Percentiles rank a stretch among this genome's conserved stretches.
These are phyloP conservation scores for Coriolopsis trogii DNA, from an alignment of 1,284 basidiomycete genomes.

Conservation along the genomic window DNA sequence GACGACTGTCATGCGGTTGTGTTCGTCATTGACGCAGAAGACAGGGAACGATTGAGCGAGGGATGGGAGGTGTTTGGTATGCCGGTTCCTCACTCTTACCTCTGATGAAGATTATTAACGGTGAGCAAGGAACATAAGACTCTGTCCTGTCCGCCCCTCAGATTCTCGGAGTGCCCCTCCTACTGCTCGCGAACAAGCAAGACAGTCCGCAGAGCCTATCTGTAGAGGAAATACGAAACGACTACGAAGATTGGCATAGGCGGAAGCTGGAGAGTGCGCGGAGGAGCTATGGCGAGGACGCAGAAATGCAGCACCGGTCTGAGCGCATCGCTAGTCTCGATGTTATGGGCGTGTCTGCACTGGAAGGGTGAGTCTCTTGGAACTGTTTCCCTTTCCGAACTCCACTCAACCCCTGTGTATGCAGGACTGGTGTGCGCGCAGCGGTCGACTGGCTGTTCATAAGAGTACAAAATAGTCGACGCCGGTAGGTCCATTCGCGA, in stretches of 20 bases:
- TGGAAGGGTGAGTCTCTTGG: conserved; percentile 74
- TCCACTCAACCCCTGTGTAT: no score
- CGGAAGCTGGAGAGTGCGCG: conserved; percentile 69
- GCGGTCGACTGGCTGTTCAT: conserved; percentile 95
- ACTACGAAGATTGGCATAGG: conserved; percentile 89
- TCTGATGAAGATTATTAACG: conserved; percentile 13
- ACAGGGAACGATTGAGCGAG: conserved; percentile 83
- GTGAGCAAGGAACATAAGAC: conserved; percentile 54
- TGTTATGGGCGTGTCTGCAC: conserved; percentile 87
- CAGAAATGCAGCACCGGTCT: conserved; percentile 53
- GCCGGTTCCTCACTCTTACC: conserved; percentile 29
- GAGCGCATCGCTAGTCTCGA: conserved; percentile 84
- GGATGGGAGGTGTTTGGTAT: conserved; percentile 94
- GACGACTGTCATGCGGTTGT: conserved; percentile 94
- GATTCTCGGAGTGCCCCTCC: conserved; percentile 84
- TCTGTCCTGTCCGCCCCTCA: conserved; percentile 83
- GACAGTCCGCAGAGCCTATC: conserved; percentile 79
- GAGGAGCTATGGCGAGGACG: conserved; percentile 52
- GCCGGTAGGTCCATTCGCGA: conserved; percentile 29
- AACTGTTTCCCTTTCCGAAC: not conserved
- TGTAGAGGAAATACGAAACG: conserved; percentile 86
- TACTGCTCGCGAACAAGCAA: conserved; percentile 93
- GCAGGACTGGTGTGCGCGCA: conserved; percentile 85
- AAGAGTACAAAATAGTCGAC: conserved; percentile 84
- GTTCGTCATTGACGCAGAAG: conserved; percentile 89